phyloP scores from a whole-genome alignment of 1,139 yeast genomes.

The Hyphopichia pseudoburtonii region DNA sequence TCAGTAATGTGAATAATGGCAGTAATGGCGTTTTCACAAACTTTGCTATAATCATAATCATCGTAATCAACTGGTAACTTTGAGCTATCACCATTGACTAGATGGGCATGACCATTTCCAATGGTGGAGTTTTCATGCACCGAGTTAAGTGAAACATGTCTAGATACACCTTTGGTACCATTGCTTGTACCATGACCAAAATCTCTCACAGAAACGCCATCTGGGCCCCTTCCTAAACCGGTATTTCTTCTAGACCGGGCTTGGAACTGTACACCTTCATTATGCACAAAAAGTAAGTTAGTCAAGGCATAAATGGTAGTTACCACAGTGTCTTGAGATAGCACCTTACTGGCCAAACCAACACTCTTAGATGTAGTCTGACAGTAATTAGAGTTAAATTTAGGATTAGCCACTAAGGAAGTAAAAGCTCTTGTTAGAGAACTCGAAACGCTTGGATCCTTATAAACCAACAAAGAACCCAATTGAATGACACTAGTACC shows the following conservation, averaged over 20 bases:
- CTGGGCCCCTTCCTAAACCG: conserved; percentile 15
- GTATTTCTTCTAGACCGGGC: conserved; percentile 28
- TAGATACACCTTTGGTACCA: conserved; percentile 10
- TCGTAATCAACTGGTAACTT: conserved; percentile 19
- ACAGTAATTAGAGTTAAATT: conserved; percentile 29
- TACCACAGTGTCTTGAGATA: conserved; percentile 78
- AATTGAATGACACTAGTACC: conserved; percentile 52
- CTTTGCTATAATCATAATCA: conserved; percentile 30
- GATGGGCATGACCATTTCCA: conserved; percentile 1
- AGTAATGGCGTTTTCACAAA: conserved; percentile 63
- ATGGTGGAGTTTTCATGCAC: conserved; percentile 12
- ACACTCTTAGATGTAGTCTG: conserved; percentile 39
- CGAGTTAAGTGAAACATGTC: conserved; percentile 19
- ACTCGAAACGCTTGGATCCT: conserved; percentile 47
- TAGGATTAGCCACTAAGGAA: conserved; percentile 47
- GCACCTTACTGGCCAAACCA: conserved; percentile 45
- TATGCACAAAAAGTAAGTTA: conserved; percentile 65
- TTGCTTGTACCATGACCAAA: conserved; percentile 3
- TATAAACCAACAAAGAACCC: conserved; percentile 53
- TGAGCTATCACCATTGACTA: conserved; percentile 2
- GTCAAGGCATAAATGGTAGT: conserved; percentile 85
- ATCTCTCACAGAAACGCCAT: conserved; percentile 16
- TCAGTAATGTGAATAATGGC: conserved; percentile 74
- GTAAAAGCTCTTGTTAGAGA: conserved; percentile 51
- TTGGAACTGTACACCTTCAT: conserved; percentile 28